A percentile compares a stretch with the other conserved stretches of the same genome.
These are phyloP conservation scores for Pleurotus sapidus DNA, from an alignment of 768 basidiomycete species.

Conservation along the genomic window DNA sequence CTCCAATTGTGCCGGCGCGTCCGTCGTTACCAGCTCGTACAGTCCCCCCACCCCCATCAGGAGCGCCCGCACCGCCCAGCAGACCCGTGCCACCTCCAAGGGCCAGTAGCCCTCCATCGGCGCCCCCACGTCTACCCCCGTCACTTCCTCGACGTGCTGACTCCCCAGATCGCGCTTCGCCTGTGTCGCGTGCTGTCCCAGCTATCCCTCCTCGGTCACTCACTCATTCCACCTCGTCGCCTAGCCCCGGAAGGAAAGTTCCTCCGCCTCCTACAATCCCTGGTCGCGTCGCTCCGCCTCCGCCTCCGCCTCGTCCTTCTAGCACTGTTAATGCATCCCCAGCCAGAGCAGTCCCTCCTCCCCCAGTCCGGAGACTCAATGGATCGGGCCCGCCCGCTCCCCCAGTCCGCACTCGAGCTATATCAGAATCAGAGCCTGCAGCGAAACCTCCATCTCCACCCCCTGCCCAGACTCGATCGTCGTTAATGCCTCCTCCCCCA, in stretches of 20 bases:
- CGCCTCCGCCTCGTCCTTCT: constrained; percentile 42
- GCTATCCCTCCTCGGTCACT: constrained; percentile 27
- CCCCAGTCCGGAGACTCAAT: constrained; percentile 27
- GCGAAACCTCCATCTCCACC: constrained; percentile 26
- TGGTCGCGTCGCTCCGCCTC: constrained; percentile 36
- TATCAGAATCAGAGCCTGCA: constrained; percentile 41
- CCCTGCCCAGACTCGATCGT: constrained; percentile 23
- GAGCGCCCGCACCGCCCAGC: constrained; percentile 26
- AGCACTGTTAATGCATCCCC: constrained; percentile 29
- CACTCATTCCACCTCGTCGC: constrained; percentile 18
- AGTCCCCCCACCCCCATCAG: constrained; percentile 32
- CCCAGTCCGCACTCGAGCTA: constrained; percentile 36
- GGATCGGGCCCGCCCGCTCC: constrained; percentile 21
- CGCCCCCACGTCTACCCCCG: constrained; percentile 27
- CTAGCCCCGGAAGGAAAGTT: constrained; percentile 22
- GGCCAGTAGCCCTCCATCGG: constrained; percentile 24
- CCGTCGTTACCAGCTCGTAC: constrained; percentile 40
- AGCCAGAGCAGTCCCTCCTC: constrained; percentile 37
- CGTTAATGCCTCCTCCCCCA: constrained; percentile 19
- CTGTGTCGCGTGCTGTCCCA: constrained; percentile 22
- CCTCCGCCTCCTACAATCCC: constrained; percentile 33
- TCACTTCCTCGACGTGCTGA: constrained; percentile 15
- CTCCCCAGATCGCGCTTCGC: constrained; percentile 13
- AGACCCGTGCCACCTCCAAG: constrained; percentile 14
- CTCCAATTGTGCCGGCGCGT: constrained; percentile 28